Evolutionary conservation across 2,329 filamentous ascomycete genomes (phyloP).

Genomic region (Calonectria hongkongensis): DNA sequence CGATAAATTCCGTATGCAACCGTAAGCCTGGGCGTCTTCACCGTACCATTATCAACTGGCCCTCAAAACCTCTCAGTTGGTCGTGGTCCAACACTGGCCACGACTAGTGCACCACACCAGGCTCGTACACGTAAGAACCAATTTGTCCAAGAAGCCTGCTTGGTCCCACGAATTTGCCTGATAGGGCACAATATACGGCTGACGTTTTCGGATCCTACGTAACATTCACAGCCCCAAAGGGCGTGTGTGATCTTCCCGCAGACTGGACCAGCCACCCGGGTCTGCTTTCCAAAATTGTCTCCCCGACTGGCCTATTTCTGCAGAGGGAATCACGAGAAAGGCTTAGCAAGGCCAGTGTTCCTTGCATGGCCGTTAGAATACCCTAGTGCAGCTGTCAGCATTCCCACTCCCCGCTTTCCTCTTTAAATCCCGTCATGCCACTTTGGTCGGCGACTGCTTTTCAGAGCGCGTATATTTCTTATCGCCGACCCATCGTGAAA

Average conservation of each 20-base stretch:
- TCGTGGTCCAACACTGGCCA: too few species aligned
- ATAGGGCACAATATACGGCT: too few species aligned
- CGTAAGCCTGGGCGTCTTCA: too few species aligned
- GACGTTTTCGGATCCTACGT: too few species aligned
- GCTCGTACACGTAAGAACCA: too few species aligned
- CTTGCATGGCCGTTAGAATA: not conserved
- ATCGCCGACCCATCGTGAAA: not conserved
- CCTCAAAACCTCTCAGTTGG: too few species aligned
- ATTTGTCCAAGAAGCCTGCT: too few species aligned
- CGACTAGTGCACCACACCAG: too few species aligned
- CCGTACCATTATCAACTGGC: too few species aligned
- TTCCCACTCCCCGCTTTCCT: not conserved
- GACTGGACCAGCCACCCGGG: not conserved
- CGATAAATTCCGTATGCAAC: too few species aligned
- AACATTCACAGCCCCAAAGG: too few species aligned
- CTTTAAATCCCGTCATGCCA: not conserved
- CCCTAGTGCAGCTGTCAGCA: not conserved
- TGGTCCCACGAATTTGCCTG: too few species aligned
- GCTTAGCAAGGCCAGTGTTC: not conserved
- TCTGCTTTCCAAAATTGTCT: not conserved
- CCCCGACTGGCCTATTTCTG: not conserved
- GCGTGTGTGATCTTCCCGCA: not conserved
- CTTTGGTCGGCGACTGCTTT: conserved; percentile 1
- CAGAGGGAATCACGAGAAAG: not conserved
- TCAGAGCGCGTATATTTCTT: not conserved